Conservation (phyloP, 2,329 filamentous ascomycete species). For the Colletotrichum sp. region DNA sequence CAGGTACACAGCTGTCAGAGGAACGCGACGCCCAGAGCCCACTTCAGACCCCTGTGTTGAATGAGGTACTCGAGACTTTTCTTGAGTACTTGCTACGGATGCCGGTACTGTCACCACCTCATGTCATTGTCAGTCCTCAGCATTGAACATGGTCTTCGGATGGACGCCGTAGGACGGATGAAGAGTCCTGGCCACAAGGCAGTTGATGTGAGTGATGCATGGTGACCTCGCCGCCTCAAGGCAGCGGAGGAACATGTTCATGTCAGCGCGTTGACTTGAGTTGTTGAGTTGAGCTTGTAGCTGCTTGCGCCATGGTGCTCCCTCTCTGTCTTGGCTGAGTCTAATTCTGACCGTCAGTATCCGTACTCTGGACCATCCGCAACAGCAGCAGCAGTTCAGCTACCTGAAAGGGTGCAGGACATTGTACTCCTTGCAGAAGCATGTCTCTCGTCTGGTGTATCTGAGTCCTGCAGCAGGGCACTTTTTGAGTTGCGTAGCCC, state of each 20-base stretch:
- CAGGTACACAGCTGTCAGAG: neutral
- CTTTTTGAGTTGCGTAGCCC: constrained; percentile 7
- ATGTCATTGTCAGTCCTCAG: neutral
- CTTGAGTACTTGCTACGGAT: neutral
- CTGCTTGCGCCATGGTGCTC: neutral
- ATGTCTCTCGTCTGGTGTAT: neutral
- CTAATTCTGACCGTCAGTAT: neutral
- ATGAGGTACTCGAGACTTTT: neutral
- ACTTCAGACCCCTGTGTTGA: neutral
- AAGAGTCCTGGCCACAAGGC: neutral
- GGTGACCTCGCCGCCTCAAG: neutral
- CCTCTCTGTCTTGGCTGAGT: neutral
- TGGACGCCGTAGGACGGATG: neutral
- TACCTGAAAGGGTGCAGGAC: neutral
- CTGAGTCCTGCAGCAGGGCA: neutral
- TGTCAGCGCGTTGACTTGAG: neutral
- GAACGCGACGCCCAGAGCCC: neutral
- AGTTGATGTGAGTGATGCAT: neutral
- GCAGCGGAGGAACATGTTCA: neutral
- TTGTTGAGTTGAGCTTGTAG: neutral
- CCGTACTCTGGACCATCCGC: neutral
- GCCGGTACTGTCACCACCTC: neutral
- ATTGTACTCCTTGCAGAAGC: neutral
- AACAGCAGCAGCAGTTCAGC: neutral
- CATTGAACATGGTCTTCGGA: neutral